Evolutionary conservation across 352 stramenopile genomes (phyloP), one percentile per base, ranked within the genome.

Genomic region (Phytophthora agathidicida): DNA sequence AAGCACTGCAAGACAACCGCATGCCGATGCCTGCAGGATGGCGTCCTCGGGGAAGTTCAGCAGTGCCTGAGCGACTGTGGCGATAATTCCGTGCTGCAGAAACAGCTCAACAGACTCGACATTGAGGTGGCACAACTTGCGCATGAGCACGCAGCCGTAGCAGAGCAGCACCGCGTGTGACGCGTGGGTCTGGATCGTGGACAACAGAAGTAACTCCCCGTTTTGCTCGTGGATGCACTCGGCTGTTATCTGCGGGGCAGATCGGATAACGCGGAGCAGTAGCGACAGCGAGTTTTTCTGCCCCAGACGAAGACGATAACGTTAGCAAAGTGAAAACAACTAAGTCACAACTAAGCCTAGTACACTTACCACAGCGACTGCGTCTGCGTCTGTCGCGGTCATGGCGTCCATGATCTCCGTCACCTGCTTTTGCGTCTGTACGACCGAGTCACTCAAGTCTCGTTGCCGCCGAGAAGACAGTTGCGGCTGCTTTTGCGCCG

Each of bases 101-200:
- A 91, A 89, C 19, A 89, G 64, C 37, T 83, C 74, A 1, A 69
- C 79, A 4, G 78, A 70, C 24, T 91, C 77, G 28, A 87, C 69
- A 45, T 75, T 89, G 8, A 91, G 58, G 43, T 91, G 79, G 42
- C 77, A 91, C 20, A 91, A 60, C 33, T 91, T 91, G 45, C 82
- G 82, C 63, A 89, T 77, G 11, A 91, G 59, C 20, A 91, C 82
- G 54, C 80, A 89, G 14, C 82, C 82, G 27, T 91, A 91, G 46
- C 82, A 91, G 5, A 89, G 70, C 30, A 91, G 47, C n/a, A 91
- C 82, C 5, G 82, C 80, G 27, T 91, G 80, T 1, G 75, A 70
- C 0, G 66, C 37, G 62, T 91, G 79, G 7, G 73, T 66, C 22
- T 68, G 75, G 44, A 91, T 87, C 13, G 69, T 88, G 10, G 77